Percentiles rank a stretch among this genome's conserved stretches.
Conservation (phyloP, 1,139 yeast species). For the Geotrichum candidum region DNA sequence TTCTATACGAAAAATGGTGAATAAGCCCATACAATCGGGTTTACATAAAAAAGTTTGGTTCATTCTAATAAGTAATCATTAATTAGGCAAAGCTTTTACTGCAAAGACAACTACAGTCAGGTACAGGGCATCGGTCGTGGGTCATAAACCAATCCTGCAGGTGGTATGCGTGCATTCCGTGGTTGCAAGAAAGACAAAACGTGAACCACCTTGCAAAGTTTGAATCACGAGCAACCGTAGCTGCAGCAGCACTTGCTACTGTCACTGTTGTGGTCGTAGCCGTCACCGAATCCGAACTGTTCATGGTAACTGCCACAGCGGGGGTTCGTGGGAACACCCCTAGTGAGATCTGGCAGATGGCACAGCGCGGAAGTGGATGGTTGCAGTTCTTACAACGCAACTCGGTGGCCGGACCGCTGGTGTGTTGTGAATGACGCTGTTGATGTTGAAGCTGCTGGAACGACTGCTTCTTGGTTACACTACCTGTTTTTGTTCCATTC, state of each 20-base stretch:
- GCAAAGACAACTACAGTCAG: constrained; percentile 83
- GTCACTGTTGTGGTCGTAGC: background rate
- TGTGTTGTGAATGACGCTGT: background rate
- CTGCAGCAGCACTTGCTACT: constrained; percentile 18
- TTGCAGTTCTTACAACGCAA: constrained; percentile 73
- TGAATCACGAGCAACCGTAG: constrained; percentile 14
- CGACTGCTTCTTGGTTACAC: background rate
- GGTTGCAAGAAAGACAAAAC: constrained; percentile 84
- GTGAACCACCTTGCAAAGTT: constrained; percentile 58
- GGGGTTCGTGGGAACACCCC: background rate
- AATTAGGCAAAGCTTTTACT: constrained; percentile 31
- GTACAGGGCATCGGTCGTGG: constrained; percentile 87
- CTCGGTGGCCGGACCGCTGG: background rate
- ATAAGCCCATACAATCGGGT: background rate
- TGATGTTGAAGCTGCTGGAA: background rate
- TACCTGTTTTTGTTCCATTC: constrained; percentile 19
- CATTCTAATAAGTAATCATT: background rate
- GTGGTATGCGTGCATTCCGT: constrained; percentile 91
- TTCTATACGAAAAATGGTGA: background rate
- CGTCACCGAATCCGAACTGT: background rate
- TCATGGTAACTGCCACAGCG: background rate
- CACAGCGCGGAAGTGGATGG: constrained; percentile 81
- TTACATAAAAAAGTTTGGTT: no score
- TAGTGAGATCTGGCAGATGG: constrained; percentile 74
- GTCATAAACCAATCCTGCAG: constrained; percentile 93